These are phyloP conservation scores for Scopulariopsis brevicaulis DNA, from an alignment of 2,329 filamentous ascomycete species.

Conservation along the genomic window DNA sequence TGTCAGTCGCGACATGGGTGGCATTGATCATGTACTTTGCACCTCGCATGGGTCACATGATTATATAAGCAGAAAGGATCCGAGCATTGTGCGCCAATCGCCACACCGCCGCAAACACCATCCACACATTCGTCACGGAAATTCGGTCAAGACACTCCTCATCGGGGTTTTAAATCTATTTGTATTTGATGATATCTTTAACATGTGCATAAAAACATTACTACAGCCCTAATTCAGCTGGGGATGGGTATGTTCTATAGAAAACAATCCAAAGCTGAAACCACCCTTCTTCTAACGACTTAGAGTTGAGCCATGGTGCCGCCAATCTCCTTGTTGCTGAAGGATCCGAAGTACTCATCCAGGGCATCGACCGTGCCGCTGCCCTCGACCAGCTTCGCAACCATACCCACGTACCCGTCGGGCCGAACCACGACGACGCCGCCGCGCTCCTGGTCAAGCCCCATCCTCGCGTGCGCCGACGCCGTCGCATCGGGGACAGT, in stretches of 20 bases:
- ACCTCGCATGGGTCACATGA: neutral
- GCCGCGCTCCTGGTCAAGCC: conserved; percentile 59
- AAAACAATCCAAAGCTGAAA: neutral
- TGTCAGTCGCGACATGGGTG: neutral
- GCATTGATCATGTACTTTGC: neutral
- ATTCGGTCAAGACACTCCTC: neutral
- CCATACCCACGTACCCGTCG: conserved; percentile 76
- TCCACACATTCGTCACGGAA: neutral
- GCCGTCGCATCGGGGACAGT: conserved; percentile 58
- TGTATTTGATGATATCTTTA: neutral
- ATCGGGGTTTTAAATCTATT: neutral
- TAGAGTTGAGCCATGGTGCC: conserved; percentile 4
- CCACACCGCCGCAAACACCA: neutral
- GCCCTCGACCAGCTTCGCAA: conserved; percentile 63
- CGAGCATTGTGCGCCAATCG: neutral
- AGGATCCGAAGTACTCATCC: conserved; percentile 70
- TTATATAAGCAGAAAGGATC: neutral
- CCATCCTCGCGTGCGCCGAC: conserved; percentile 79
- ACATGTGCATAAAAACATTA: neutral
- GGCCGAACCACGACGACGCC: conserved; percentile 77
- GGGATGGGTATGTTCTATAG: neutral
- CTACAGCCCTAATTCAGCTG: neutral
- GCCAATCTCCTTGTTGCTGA: conserved; percentile 51
- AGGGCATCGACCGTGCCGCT: conserved; percentile 69
- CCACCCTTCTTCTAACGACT: neutral